These are phyloP conservation scores for Oryza meyeriana DNA, from an alignment of 176 grass and related monocot genomes.

Conservation along the genomic window DNA sequence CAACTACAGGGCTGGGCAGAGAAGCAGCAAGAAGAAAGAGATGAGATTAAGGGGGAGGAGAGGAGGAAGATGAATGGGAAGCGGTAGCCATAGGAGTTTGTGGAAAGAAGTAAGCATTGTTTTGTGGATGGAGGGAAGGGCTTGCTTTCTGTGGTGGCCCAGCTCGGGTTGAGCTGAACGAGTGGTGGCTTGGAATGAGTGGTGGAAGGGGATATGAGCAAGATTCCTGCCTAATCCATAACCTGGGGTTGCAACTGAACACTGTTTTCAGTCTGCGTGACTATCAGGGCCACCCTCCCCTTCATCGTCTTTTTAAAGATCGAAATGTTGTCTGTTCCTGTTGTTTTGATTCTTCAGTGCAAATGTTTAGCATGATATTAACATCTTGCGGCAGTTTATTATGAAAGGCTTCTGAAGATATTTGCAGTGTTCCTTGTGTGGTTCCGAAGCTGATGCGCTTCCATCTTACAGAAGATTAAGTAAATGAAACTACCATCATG, in stretches of 20 bases:
- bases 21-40: constrained; percentile 6
- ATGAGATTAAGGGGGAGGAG: constrained; percentile 42
- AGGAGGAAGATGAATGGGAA: constrained; percentile 28
- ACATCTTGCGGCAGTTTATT: neutral
- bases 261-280: constrained; percentile 30
- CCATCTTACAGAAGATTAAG: neutral
- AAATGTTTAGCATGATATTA: constrained; percentile 12
- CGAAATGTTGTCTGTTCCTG: constrained; percentile 20
- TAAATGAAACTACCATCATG: neutral
- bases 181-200: constrained; percentile 62
- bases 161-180: constrained; percentile 34
- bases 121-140: constrained; percentile 28
- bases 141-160: constrained; percentile 36
- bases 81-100: constrained; percentile 43
- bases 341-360: constrained; percentile 18
- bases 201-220: constrained; percentile 38
- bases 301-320: constrained; percentile 13
- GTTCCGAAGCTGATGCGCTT: neutral
- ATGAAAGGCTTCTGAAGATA: constrained; percentile 14
- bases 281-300: constrained; percentile 11
- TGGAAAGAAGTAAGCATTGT: constrained; percentile 42
- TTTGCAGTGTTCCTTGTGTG: constrained; percentile 14
- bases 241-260: constrained; percentile 29
- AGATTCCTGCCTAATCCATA: constrained; percentile 86
- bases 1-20: neutral